Conservation (phyloP, 1,284 basidiomycete species). For the Athelia sp. region DNA sequence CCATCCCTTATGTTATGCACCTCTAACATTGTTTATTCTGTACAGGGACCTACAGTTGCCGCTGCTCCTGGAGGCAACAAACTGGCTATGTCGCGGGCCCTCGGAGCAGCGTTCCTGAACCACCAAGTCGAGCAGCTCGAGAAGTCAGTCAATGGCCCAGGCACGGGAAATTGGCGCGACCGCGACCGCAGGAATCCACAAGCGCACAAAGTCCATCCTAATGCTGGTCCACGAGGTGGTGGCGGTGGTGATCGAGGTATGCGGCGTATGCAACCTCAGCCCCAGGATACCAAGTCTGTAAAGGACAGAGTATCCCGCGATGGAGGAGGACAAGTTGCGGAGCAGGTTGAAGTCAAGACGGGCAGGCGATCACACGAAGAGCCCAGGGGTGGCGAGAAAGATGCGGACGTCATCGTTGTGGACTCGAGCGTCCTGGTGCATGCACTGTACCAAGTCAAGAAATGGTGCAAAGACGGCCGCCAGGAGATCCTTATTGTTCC, state of each 20-base stretch:
- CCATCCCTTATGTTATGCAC: too few relatives aligned
- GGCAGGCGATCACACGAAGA: constrained; percentile 34
- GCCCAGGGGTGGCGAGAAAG: constrained; percentile 34
- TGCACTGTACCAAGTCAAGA: constrained; percentile 75
- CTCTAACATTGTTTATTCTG: neutral
- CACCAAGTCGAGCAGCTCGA: constrained; percentile 82
- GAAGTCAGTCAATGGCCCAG: constrained; percentile 57
- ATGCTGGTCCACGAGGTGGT: constrained; percentile 17
- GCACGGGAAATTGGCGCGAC: constrained; percentile 57
- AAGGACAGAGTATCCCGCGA: constrained; percentile 16
- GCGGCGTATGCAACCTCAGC: constrained; percentile 14
- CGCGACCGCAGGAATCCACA: constrained; percentile 36
- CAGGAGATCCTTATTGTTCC: constrained; percentile 77
- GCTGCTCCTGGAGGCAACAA: constrained; percentile 34
- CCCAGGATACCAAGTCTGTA: too few relatives aligned
- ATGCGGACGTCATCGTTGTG: constrained; percentile 73
- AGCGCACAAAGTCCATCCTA: constrained; percentile 14
- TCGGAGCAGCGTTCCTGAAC: constrained; percentile 77
- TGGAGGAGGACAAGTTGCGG: constrained; percentile 22
- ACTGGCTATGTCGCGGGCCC: constrained; percentile 74
- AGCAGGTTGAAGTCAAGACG: constrained; percentile 14
- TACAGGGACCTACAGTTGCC: neutral
- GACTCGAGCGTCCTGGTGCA: constrained; percentile 88
- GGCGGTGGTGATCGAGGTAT: constrained; percentile 20
- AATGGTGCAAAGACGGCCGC: constrained; percentile 71